Conservation (phyloP, 1,139 yeast genomes). For the Waltiozyma sp. region DNA sequence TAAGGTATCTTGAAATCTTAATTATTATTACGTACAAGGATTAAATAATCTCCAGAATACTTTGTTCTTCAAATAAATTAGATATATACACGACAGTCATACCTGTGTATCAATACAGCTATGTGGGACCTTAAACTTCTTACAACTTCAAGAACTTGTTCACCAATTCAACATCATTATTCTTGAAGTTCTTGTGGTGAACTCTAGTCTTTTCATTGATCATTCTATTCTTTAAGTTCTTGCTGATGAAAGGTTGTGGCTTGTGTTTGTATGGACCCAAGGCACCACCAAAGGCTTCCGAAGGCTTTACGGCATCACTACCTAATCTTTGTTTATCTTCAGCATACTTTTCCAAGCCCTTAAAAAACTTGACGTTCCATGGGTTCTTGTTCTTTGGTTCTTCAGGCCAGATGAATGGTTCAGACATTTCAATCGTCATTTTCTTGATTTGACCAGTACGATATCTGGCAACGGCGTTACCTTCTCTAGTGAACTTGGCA, state of each 20-base stretch:
- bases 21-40: too few relatives aligned
- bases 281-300: constrained; percentile 67
- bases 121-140: background rate
- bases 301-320: constrained; percentile 59
- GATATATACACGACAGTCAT: constrained; percentile 1
- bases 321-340: constrained; percentile 41
- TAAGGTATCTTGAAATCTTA: too few relatives aligned
- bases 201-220: constrained; percentile 24
- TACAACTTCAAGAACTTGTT: constrained; percentile 10
- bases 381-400: constrained; percentile 33
- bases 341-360: constrained; percentile 28
- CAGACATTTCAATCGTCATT: constrained; percentile 90
- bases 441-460: constrained; percentile 78
- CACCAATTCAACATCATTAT: constrained; percentile 20
- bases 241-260: constrained; percentile 64
- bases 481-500: constrained; percentile 52
- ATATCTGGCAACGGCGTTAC: constrained; percentile 57
- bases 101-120: background rate
- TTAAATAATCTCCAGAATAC: background rate
- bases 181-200: constrained; percentile 18
- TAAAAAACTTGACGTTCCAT: constrained; percentile 26
- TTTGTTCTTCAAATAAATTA: background rate
- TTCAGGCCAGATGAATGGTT: constrained; percentile 91
- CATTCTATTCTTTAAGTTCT: constrained; percentile 33
- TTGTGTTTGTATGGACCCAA: constrained; percentile 56